These are phyloP conservation scores for Phytophthora megakarya DNA, from an alignment of 352 stramenopile genomes.

Conservation along the genomic window DNA sequence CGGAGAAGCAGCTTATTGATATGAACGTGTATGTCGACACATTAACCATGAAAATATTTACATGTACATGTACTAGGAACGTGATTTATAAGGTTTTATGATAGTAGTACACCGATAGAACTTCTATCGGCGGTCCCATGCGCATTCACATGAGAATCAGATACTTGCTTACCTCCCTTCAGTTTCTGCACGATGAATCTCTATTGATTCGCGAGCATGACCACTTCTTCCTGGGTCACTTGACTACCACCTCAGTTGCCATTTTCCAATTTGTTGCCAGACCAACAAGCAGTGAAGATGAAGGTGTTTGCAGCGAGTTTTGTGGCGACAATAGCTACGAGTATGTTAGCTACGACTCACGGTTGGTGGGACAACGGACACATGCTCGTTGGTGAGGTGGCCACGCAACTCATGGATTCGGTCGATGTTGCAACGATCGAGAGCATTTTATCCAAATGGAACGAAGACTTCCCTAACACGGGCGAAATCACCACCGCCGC, in stretches of 20 bases:
- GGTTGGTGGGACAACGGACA: constrained; percentile 74
- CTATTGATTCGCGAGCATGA: constrained; percentile 27
- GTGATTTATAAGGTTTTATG: too few species aligned
- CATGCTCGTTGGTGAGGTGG: constrained; percentile 63
- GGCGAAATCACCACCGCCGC: constrained; percentile 46
- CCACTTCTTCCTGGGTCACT: not conserved
- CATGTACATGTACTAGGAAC: too few species aligned
- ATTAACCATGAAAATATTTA: too few species aligned
- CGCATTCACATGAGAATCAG: constrained; percentile 6
- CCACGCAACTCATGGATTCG: constrained; percentile 53
- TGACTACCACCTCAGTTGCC: not conserved
- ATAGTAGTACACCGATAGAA: too few species aligned
- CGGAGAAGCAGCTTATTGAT: too few species aligned
- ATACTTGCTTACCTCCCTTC: constrained; percentile 1
- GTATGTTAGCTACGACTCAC: constrained; percentile 27
- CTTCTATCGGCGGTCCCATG: too few species aligned
- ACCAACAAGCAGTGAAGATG: constrained; percentile 26
- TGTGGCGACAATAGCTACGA: constrained; percentile 13
- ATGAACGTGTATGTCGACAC: too few species aligned
- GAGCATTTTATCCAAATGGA: constrained; percentile 46
- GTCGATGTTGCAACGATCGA: constrained; percentile 56
- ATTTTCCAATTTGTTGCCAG: not conserved
- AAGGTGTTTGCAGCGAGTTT: constrained; percentile 34
- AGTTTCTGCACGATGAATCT: constrained; percentile 20
- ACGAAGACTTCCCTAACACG: constrained; percentile 67